phyloP scores from a whole-genome alignment of 768 basidiomycete species.

The Phylloporus arenicola region DNA sequence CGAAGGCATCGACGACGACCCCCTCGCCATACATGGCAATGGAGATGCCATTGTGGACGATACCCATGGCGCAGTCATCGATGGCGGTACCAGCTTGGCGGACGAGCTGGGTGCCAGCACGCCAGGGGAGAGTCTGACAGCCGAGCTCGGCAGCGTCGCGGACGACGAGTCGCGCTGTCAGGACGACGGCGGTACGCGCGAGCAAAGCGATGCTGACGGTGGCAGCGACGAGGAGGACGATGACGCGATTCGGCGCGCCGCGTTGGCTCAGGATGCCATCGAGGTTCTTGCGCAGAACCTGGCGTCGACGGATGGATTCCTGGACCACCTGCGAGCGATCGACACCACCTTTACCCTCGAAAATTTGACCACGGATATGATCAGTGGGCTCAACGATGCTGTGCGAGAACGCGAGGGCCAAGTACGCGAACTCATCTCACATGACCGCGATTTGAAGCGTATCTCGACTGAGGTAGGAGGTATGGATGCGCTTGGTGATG shows the following conservation, averaged over 20 bases:
- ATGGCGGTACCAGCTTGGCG: slow-evolving; percentile 36
- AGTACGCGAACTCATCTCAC: slow-evolving; percentile 70
- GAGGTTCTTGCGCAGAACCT: slow-evolving; percentile 68
- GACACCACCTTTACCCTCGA: slow-evolving; percentile 57
- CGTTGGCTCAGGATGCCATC: slow-evolving; percentile 54
- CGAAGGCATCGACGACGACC: slow-evolving; percentile 58
- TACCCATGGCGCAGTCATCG: slow-evolving; percentile 25
- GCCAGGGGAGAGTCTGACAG: slow-evolving; percentile 17
- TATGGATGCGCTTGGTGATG: slow-evolving; percentile 59
- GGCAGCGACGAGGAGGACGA: slow-evolving; percentile 25
- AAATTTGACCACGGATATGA: slow-evolving; percentile 65
- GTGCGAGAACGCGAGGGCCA: slow-evolving; percentile 76
- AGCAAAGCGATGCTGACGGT: slow-evolving; percentile 8
- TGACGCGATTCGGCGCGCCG: slow-evolving; percentile 21
- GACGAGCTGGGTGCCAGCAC: slow-evolving; percentile 34
- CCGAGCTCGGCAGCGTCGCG: slow-evolving; percentile 19
- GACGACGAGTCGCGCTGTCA: slow-evolving; percentile 15
- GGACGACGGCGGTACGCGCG: slow-evolving; percentile 10
- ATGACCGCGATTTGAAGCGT: slow-evolving; percentile 73
- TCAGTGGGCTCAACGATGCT: slow-evolving; percentile 70
- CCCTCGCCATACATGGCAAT: slow-evolving; percentile 23
- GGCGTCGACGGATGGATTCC: slow-evolving; percentile 71
- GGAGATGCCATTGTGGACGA: slow-evolving; percentile 28
- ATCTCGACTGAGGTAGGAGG: slow-evolving; percentile 77
- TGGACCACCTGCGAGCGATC: slow-evolving; percentile 62